Evolutionary conservation across 2,329 filamentous ascomycete species (phyloP).

Genomic region (Cladophialophora chaetospira): DNA sequence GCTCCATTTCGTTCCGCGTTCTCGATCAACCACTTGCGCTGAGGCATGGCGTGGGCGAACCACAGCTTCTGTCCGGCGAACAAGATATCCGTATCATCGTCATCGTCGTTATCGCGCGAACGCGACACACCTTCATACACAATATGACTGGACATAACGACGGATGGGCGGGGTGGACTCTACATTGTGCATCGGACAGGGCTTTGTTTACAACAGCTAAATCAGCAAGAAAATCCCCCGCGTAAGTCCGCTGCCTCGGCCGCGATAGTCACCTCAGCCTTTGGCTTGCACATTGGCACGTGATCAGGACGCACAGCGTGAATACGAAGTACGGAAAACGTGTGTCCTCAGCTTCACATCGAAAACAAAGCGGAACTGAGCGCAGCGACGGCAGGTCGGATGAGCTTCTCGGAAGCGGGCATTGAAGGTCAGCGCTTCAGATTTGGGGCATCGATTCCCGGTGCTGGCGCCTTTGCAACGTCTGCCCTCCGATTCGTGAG

Average conservation of each 20-base stretch:
- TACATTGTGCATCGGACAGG: not conserved
- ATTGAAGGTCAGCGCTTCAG: not conserved
- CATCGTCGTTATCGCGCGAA: constrained; percentile 20
- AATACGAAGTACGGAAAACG: constrained; percentile 6
- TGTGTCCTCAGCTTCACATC: not conserved
- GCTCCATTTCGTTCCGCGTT: constrained; percentile 55
- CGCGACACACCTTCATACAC: constrained; percentile 24
- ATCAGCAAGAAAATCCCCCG: not conserved
- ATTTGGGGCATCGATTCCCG: constrained; percentile 24
- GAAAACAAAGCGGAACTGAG: constrained; percentile 3
- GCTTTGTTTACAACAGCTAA: constrained; percentile 11
- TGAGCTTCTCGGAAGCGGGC: constrained; percentile 10
- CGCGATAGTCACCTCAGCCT: not conserved
- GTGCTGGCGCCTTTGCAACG: constrained; percentile 17
- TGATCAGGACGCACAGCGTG: not conserved
- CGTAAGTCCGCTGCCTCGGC: not conserved
- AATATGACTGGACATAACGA: constrained; percentile 18
- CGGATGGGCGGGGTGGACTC: not conserved
- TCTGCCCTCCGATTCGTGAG: constrained; percentile 28
- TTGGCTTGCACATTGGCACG: not conserved
- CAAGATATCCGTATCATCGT: constrained; percentile 37
- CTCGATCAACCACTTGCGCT: constrained; percentile 47
- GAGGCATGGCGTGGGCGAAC: constrained; percentile 57
- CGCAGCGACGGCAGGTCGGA: too few species aligned
- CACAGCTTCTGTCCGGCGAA: constrained; percentile 62